A percentile compares a stretch with the other conserved stretches of the same genome.
phyloP scores from a whole-genome alignment of 2,329 filamentous ascomycete genomes.

The Arthroderma uncinatum region DNA sequence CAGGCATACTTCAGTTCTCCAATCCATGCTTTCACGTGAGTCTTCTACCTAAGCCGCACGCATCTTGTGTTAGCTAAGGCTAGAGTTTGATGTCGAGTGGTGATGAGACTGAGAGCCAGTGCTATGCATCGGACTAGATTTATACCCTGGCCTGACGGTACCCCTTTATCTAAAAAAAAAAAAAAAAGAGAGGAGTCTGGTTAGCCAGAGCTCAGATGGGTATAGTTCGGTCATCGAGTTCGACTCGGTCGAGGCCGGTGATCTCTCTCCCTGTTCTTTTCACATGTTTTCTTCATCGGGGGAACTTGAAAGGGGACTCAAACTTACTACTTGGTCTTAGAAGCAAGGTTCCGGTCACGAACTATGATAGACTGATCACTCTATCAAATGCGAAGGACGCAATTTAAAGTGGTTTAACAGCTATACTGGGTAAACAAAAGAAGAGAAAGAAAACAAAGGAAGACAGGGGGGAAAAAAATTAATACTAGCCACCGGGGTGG shows the following conservation, averaged over 20 bases:
- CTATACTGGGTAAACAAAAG: neutral
- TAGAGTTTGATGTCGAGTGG: neutral
- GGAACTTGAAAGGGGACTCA: neutral
- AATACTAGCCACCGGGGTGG: neutral
- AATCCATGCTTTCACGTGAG: neutral
- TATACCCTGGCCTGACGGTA: neutral
- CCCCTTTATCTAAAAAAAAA: neutral
- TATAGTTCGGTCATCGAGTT: neutral
- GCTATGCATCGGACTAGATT: neutral
- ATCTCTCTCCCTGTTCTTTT: neutral
- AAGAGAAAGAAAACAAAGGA: neutral
- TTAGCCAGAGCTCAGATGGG: neutral
- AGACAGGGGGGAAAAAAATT: neutral
- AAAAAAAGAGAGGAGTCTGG: neutral
- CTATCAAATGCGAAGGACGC: neutral
- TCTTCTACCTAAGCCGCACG: neutral
- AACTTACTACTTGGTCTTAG: neutral
- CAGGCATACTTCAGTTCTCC: neutral
- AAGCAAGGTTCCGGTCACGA: neutral
- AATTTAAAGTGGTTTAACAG: neutral
- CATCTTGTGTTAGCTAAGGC: neutral
- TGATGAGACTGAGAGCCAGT: neutral
- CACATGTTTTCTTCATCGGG: neutral
- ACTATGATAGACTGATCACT: neutral
- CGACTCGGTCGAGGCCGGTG: neutral